phyloP scores from a whole-genome alignment of 139 green algal genomes.

The Closterium sp. region DNA sequence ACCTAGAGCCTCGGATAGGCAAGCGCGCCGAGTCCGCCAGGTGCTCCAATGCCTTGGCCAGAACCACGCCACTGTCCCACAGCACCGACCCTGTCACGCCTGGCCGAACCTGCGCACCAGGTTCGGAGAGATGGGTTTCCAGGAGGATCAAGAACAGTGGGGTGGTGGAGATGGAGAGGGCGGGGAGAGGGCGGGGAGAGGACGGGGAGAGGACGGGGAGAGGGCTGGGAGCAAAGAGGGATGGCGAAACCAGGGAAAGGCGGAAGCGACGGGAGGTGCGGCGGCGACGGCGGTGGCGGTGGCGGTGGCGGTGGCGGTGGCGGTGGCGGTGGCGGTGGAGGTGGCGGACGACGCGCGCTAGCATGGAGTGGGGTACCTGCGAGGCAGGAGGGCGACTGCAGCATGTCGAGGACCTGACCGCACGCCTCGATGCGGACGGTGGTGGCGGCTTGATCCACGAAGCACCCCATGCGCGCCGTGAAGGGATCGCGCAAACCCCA shows the following conservation, averaged over 20 bases:
- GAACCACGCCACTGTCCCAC: slow-evolving; percentile 46
- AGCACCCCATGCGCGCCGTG: neutral
- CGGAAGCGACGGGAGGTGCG: too few relatives aligned
- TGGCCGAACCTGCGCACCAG: slow-evolving; percentile 30
- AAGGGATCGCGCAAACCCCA: slow-evolving; percentile 25
- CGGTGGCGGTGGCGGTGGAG: neutral
- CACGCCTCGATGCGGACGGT: slow-evolving; percentile 12
- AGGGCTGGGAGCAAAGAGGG: too few relatives aligned
- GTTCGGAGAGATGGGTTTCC: neutral
- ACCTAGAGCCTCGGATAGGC: neutral
- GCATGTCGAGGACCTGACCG: slow-evolving; percentile 11
- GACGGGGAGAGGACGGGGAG: too few relatives aligned
- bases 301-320: too few relatives aligned
- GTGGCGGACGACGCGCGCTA: neutral
- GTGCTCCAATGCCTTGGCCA: slow-evolving; percentile 44
- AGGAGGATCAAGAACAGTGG: too few relatives aligned
- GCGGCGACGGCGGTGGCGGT: too few relatives aligned
- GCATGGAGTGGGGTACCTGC: neutral
- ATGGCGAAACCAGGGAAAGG: too few relatives aligned
- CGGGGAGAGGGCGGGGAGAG: too few relatives aligned
- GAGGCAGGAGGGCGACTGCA: slow-evolving; percentile 29
- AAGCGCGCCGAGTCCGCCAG: neutral
- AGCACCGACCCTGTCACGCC: slow-evolving; percentile 41
- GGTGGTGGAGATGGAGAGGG: too few relatives aligned
- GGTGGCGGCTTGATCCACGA: slow-evolving; percentile 15